Evolutionary conservation across 306 rosid species (phyloP), one percentile per base, ranked within the genome.

Genomic region (Arachis hypogaea): DNA sequence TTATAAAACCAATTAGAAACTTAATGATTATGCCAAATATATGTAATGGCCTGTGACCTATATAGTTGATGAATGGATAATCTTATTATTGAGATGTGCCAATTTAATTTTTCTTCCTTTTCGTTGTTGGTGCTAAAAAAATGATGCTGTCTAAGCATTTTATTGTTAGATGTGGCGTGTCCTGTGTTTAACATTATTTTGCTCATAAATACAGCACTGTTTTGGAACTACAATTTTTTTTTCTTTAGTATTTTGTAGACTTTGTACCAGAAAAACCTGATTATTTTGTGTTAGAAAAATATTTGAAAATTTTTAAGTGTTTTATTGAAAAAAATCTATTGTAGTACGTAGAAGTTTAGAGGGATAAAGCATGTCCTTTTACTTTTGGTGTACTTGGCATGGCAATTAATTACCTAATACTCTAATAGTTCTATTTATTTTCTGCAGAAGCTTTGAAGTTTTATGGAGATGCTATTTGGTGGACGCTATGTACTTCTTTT

Each of bases 391-490:
- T 69, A 67, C 44, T 65, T 72, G 42, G 59, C 56, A 41, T 57
- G 55, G 69, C 66, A 43, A 65, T n/a, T 77, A 55, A 59, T 59
- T 60, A 63, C 43, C 18, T 18, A 18, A 18, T 18, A 18, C 18
- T 18, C 63, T 67, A 64, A 68, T 42, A 50, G 59, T 60, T 69
- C 47, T 58, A 54, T 50, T 66, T 73, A 57, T 16, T 54, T 77
- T 86, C 74, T 59, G n/a, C 89, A 95, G 99, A 95, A 86, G 85
- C 93, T 95, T 66, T 98, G 99, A 80, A 92, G 98, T 87, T 89
- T 95, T 89, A 92, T 92, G 99, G 99, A 92, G 92, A 95, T 95
- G 99, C 82, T 95, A 67, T 95, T 85, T 82, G 98, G 99, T 63
- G 99, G 99, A 57, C 98, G 99, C 72, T 95, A 95, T 81, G 90